A percentile compares a stretch with the other conserved stretches of the same genome.
These are phyloP conservation scores for Ceratocystis variospora DNA, from an alignment of 2,329 filamentous ascomycete species.

Conservation along the genomic window DNA sequence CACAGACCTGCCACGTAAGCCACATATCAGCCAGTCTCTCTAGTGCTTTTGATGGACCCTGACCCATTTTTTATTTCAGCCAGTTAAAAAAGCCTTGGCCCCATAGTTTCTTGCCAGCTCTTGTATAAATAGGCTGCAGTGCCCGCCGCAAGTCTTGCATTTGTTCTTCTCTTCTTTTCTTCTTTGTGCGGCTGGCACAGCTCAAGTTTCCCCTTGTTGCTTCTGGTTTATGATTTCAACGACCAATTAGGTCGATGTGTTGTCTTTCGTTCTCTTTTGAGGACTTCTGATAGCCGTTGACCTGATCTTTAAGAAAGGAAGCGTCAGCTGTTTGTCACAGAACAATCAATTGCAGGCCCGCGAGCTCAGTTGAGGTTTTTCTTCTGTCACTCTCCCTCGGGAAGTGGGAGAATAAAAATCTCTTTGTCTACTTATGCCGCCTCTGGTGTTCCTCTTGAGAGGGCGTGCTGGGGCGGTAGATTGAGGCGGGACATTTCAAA, in stretches of 20 bases:
- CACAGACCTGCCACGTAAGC: not conserved
- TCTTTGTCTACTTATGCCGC: slow-evolving; percentile 19
- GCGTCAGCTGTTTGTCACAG: slow-evolving; percentile 20
- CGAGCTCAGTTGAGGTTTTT: slow-evolving; percentile 17
- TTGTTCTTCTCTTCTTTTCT: slow-evolving; percentile 15
- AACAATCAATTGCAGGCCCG: slow-evolving; percentile 20
- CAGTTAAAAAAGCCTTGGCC: not conserved
- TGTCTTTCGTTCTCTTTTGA: not conserved
- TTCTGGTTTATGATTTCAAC: slow-evolving; percentile 15
- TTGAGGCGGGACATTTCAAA: slow-evolving; percentile 19
- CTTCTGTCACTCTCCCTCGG: not conserved
- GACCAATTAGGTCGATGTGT: slow-evolving; percentile 7
- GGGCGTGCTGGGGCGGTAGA: slow-evolving; percentile 18
- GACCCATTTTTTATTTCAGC: not conserved
- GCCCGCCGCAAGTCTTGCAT: not conserved
- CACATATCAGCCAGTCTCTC: not conserved
- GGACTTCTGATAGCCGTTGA: not conserved
- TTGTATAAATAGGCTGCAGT: slow-evolving; percentile 9
- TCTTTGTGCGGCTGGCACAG: slow-evolving; percentile 20
- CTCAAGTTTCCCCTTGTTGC: slow-evolving; percentile 20
- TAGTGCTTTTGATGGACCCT: not conserved
- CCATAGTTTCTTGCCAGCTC: not conserved
- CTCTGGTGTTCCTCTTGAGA: slow-evolving; percentile 3
- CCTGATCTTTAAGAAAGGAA: slow-evolving; percentile 15
- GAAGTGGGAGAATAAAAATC: not conserved